Base-by-base conservation (phyloP, 768 basidiomycete species). In the Sporobolomyces pararoseus region DNA sequence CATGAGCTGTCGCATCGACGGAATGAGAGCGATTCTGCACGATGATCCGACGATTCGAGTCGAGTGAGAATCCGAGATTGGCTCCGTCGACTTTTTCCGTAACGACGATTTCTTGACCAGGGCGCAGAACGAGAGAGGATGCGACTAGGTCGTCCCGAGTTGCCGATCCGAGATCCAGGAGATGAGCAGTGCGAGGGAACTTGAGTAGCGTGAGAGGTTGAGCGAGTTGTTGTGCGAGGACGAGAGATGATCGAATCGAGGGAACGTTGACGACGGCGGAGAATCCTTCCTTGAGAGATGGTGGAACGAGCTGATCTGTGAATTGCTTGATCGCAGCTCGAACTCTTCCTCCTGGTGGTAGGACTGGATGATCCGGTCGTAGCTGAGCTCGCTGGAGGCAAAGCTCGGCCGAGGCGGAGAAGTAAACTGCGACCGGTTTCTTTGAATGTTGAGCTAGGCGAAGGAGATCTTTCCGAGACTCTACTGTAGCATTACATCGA, bases 1-100 rank as follows among this genome's bases (percentile, higher is more conserved):
- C 85, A 74, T 86, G 86, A n/a, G 83, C 81, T 10, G 81, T 76
- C 10, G 85, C 80, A 75, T 83, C 83, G 52, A 86, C 82, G 72
- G 82, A 85, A 78, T 87, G 86, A 16, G 85, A 85, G 21, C 86
- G 82, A 73, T 87, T 87, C 76, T 87, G 86, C 1, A 85, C 82
- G 52, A 85, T 55, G 65, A 86, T 81, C 0, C 46, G 44, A 31
- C 82, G 77, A 70, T 84, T 83, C 7, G 81, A 74, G 2, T 84
- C 84, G 29, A 86, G 81, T 25, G 85, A 85, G 77, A 87, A 84
- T 9, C 85, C 86, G 84, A 87, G 84, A 76, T 87, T 87, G 47
- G 86, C 85, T 5, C 86, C 86, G 78, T 87, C 86, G 57, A 87
- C 81, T 74, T 87, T 87, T 74, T 87, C 86, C 5, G 85, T 86